Evolutionary conservation across 2,329 filamentous ascomycete genomes (phyloP), one percentile per base, ranked within the genome.

Genomic region (Paecilomyces variotii): DNA sequence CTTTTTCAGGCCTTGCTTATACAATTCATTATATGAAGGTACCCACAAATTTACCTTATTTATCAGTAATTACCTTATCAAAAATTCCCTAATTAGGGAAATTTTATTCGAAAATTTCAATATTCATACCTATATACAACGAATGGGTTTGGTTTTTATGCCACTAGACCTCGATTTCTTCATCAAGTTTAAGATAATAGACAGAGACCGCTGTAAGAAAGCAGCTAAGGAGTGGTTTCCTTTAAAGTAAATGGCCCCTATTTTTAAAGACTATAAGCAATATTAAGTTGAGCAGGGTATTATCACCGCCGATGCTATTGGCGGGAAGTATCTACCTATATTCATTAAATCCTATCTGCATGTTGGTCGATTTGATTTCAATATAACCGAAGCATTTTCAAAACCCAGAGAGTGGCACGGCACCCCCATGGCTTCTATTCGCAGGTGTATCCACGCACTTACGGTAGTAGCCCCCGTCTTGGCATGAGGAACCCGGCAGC

Each of bases 121-220:
- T 19, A 19, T 19, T 19, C 19, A 19, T 19, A 19, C 19, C 19
- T 19, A 19, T 19, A 19, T 19, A 19, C 19, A 19, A 19, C 19
- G 19, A 19, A 19, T 19, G 19, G 19, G 19, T 19, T 19, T 19
- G 19, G 19, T 64, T 4, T 67, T 64, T 55, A 55, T 65, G 32
- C 65, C 62, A 45, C 58, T 58, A n/a, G 54, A 65, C 49, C 53
- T 67, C 3, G 53, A 51, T 25, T 64, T 50, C 54, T 67, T 63
- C 39, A 63, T 65, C 14, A 52, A 65, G n/a, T 66, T 64, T 28
- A 62, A 67, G 54, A 34, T 60, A 1, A 28, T 59, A 50, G 62
- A 65, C 49, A 35, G 39, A 34, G 51, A 39, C 52, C 53, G 57
- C n/a, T 3, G 32, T 9, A 54, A 51, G 32, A 35, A 10, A 39